Conservation (phyloP, 2,329 filamentous ascomycete species). For the Rhynchosporium agropyri region DNA sequence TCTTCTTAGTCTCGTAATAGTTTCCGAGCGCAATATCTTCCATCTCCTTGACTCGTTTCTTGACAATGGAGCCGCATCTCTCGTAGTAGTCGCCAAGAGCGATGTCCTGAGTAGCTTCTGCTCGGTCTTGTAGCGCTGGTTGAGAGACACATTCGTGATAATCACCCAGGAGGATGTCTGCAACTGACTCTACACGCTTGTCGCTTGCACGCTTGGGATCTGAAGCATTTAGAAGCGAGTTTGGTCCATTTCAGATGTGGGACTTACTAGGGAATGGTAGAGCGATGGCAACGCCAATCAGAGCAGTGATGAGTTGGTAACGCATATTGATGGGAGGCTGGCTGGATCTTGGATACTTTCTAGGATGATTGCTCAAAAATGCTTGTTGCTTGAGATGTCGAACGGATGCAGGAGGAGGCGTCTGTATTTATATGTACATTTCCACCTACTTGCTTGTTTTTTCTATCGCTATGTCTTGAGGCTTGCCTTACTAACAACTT, state of each 20-base stretch:
- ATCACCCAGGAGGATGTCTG: background rate
- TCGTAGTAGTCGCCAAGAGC: background rate
- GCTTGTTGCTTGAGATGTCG: no score
- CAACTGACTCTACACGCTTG: background rate
- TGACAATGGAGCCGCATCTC: background rate
- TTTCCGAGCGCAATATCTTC: background rate
- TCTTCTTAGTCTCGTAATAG: background rate
- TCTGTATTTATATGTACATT: background rate
- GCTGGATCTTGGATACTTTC: background rate
- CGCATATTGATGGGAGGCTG: background rate
- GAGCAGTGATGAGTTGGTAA: constrained; percentile 7
- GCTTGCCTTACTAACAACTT: background rate
- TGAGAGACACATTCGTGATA: background rate
- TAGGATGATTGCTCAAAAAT: background rate
- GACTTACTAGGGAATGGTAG: background rate
- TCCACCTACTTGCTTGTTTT: background rate
- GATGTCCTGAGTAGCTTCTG: background rate
- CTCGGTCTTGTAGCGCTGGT: no score
- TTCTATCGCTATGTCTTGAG: background rate
- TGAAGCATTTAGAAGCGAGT: background rate
- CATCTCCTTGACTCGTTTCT: background rate
- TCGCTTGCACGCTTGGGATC: background rate
- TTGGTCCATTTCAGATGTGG: background rate
- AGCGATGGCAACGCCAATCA: background rate
- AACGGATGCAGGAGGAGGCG: background rate